phyloP scores from a whole-genome alignment of 768 basidiomycete species.

The Galerina sulciceps region DNA sequence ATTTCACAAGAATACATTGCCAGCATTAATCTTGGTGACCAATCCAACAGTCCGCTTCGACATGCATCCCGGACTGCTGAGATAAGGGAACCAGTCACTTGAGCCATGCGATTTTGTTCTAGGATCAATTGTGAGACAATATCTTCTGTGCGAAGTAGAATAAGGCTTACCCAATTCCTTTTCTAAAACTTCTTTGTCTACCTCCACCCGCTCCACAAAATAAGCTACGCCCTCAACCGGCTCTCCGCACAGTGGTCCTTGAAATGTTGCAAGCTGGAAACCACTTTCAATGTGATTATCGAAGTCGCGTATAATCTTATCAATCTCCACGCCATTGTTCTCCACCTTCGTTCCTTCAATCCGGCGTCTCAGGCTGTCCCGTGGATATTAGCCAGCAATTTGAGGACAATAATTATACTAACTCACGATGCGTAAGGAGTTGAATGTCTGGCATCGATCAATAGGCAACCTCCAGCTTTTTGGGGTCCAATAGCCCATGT shows the following conservation, averaged over 20 bases:
- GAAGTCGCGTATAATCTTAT: conserved; percentile 56
- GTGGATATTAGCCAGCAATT: conserved; percentile 8
- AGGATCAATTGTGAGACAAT: conserved; percentile 4
- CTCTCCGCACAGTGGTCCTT: conserved; percentile 94
- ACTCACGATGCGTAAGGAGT: conserved; percentile 59
- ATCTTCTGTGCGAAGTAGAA: neutral
- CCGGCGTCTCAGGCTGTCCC: conserved; percentile 54
- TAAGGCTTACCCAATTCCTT: conserved; percentile 66
- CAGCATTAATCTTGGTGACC: conserved; percentile 96
- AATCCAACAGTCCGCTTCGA: conserved; percentile 88
- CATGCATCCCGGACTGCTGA: conserved; percentile 90
- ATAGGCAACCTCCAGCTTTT: conserved; percentile 80
- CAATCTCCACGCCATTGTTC: conserved; percentile 32
- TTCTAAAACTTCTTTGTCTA: conserved; percentile 61
- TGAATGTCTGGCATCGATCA: conserved; percentile 73
- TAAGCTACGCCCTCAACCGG: conserved; percentile 93
- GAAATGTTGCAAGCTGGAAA: conserved; percentile 93
- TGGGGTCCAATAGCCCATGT: conserved; percentile 96
- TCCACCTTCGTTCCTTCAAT: conserved; percentile 44
- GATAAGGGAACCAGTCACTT: conserved; percentile 89
- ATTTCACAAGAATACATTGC: conserved; percentile 99
- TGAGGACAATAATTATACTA: neutral
- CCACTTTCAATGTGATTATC: conserved; percentile 88
- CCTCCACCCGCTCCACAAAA: conserved; percentile 78
- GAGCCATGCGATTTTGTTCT: conserved; percentile 83